A percentile compares a stretch with the other conserved stretches of the same genome.
phyloP scores from a whole-genome alignment of 2,329 filamentous ascomycete genomes.

The Ophiocordyceps unilateralis region DNA sequence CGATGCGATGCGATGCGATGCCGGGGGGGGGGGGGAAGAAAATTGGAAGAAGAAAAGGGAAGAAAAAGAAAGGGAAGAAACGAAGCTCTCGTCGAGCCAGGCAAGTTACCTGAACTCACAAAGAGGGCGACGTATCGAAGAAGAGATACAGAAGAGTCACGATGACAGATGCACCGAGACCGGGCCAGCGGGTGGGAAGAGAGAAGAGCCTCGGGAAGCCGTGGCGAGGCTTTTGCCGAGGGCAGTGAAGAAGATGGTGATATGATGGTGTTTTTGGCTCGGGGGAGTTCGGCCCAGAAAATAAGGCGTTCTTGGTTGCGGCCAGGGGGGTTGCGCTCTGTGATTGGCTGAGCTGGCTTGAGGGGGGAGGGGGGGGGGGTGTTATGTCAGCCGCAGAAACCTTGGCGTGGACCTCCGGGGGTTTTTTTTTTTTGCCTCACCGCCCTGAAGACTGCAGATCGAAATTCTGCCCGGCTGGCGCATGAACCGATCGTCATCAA shows the following conservation, averaged over 20 bases:
- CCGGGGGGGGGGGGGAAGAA: neutral
- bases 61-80: neutral
- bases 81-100: neutral
- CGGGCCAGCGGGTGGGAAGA: no score
- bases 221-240: neutral
- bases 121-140: no score
- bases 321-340: neutral
- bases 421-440: neutral
- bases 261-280: neutral
- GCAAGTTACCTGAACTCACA: neutral
- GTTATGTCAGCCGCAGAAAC: neutral
- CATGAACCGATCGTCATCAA: neutral
- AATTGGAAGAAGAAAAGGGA: neutral
- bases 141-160: neutral
- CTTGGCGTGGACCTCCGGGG: neutral
- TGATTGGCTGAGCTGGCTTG: neutral
- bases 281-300: neutral
- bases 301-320: neutral
- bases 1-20: neutral
- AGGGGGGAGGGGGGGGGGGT: neutral
- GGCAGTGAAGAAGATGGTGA: neutral
- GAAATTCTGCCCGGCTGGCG: neutral
- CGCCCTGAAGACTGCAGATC: neutral
- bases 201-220: neutral
- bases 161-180: no score